Evolutionary conservation across 306 rosid genomes (phyloP).

Genomic region (Begonia fuchsioides): DNA sequence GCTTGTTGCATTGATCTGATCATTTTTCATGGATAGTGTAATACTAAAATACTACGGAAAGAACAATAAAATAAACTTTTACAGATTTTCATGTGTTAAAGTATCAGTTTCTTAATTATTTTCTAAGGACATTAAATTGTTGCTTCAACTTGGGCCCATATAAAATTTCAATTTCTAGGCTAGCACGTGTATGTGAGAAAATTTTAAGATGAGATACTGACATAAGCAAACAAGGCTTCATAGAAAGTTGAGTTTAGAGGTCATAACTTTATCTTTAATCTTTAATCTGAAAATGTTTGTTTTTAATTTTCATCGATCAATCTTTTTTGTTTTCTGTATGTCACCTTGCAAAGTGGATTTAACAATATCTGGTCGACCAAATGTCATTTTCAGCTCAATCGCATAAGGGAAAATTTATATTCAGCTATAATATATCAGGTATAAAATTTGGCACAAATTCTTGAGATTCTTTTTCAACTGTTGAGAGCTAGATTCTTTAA

Average conservation of each 20-base stretch:
- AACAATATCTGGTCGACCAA: constrained; percentile 12
- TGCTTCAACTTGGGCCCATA: too few relatives aligned
- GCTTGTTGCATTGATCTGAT: not conserved
- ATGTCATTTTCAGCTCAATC: constrained; percentile 42
- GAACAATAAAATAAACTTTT: too few relatives aligned
- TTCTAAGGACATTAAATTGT: too few relatives aligned
- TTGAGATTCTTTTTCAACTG: not conserved
- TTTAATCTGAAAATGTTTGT: not conserved
- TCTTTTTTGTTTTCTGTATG: not conserved
- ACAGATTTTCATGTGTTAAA: too few relatives aligned
- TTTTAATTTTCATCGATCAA: not conserved
- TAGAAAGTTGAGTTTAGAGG: too few relatives aligned
- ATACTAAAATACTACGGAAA: too few relatives aligned
- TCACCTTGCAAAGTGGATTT: not conserved
- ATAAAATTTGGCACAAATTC: constrained; percentile 6
- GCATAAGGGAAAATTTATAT: constrained; percentile 38
- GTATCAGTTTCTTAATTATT: too few relatives aligned
- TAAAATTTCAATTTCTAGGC: too few relatives aligned
- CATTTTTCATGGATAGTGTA: not conserved
- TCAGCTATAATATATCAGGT: constrained; percentile 58
- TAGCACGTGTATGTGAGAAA: too few relatives aligned
- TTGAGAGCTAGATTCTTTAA: not conserved
- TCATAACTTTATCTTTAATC: too few relatives aligned
- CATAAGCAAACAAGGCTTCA: too few relatives aligned
- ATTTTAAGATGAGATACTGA: too few relatives aligned